Base-by-base conservation (phyloP, 345 rosid species). In the Salix brachista region DNA sequence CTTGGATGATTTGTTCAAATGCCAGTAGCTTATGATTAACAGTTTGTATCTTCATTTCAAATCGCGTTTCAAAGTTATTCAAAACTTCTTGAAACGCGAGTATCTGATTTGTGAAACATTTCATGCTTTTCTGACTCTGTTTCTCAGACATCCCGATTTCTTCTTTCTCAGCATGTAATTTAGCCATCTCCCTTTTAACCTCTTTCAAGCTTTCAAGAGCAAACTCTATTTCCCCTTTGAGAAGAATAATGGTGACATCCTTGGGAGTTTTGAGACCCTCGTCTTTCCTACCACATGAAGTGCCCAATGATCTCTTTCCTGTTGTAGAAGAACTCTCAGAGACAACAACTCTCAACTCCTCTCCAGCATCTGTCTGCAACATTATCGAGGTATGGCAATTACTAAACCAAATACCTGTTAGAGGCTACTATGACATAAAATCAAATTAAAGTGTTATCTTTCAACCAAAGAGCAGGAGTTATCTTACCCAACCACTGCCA, bases 151-250 rank as follows among this genome's bases (percentile, higher is more conserved):
- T 70, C 85, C 62, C 28, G 75, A 87, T 84, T 79, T 86, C 89
- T 85, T 88, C 90, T 83, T 91, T 92, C 89, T 89, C 94, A 6
- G 74, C 71, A 44, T 74, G 86, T 72, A 92, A 79, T 79, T 75
- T 89, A 78, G 76, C 80, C 90, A 94, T 88, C 81, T 92, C 94
- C 84, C 78, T 70, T 80, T 87, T 89, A 77, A 92, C 88, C 70
- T 90, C 92, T 80, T 88, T 87, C 78, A 94, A 84, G 82, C 94
- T 87, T 79, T 76, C 86, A 73, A 92, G 85, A 28, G 98, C 97
- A 80, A 87, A 90, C 81, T 87, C 93, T 75, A 91, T 83, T 88
- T 92, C 98, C 84, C 77, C 80, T 85, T 82, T 92, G 78, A 94
- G 84, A 85, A 91, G 89, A 79, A 81, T 72, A 79, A 91, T 80